Evolutionary conservation across 768 basidiomycete genomes (phyloP).

Genomic region (Boletus rufocinnamomeus): DNA sequence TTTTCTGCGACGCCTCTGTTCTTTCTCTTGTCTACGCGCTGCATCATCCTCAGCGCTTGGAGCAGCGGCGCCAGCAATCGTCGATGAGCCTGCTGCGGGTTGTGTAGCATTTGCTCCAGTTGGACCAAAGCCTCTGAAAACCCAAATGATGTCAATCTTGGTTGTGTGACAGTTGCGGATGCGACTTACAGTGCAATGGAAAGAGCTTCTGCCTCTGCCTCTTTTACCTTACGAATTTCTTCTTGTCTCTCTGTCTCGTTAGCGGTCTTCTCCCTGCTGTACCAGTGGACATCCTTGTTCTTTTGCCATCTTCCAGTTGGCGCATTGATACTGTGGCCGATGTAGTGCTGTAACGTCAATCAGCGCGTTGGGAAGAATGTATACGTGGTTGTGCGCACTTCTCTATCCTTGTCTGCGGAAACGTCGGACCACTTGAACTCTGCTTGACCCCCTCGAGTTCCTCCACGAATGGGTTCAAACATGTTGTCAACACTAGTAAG

Average conservation of each 20-base stretch:
- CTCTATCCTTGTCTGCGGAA: slow-evolving; percentile 90
- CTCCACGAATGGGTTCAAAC: slow-evolving; percentile 86
- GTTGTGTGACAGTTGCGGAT: not conserved
- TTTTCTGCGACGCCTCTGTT: slow-evolving; percentile 54
- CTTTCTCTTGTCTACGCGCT: slow-evolving; percentile 41
- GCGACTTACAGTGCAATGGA: slow-evolving; percentile 71
- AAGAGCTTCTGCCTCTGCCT: slow-evolving; percentile 87
- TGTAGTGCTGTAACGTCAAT: slow-evolving; percentile 67
- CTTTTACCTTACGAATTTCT: slow-evolving; percentile 82
- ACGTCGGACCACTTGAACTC: slow-evolving; percentile 93
- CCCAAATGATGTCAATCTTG: slow-evolving; percentile 12
- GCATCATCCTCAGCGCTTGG: slow-evolving; percentile 33
- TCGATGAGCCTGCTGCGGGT: slow-evolving; percentile 22
- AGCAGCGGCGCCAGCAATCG: slow-evolving; percentile 13
- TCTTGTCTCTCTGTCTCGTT: slow-evolving; percentile 54
- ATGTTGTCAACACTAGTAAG: slow-evolving; percentile 27
- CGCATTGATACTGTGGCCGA: slow-evolving; percentile 93
- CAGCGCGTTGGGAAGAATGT: not conserved
- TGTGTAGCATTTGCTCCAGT: slow-evolving; percentile 39
- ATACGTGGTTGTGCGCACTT: slow-evolving; percentile 48
- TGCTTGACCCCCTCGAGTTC: slow-evolving; percentile 89
- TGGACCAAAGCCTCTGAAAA: slow-evolving; percentile 71
- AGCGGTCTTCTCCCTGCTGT: slow-evolving; percentile 59
- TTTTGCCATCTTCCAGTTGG: slow-evolving; percentile 97
- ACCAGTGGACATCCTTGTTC: slow-evolving; percentile 97